Percentiles rank a stretch among this genome's conserved stretches.
These are phyloP conservation scores for Panaeolus papilionaceus DNA, from an alignment of 768 basidiomycete species.

Conservation along the genomic window DNA sequence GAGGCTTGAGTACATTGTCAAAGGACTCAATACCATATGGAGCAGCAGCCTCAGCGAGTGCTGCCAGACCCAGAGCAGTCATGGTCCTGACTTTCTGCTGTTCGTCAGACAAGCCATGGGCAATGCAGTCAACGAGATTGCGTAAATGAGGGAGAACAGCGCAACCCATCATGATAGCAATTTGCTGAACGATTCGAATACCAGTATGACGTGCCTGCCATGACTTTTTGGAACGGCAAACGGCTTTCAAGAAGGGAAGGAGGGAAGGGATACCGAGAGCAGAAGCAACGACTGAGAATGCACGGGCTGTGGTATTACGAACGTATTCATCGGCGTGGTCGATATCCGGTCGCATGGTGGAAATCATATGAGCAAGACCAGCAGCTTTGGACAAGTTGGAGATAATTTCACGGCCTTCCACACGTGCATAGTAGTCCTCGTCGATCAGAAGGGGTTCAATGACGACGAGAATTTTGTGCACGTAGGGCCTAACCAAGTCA, in stretches of 20 bases:
- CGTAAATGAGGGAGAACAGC: slow-evolving; percentile 96
- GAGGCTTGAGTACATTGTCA: slow-evolving; percentile 93
- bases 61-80: slow-evolving; percentile 92
- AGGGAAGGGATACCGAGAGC: slow-evolving; percentile 97
- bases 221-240: slow-evolving; percentile 98
- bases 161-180: slow-evolving; percentile 99
- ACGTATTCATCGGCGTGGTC: slow-evolving; percentile 99
- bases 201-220: slow-evolving; percentile 99
- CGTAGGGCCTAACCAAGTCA: slow-evolving; percentile 97
- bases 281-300: slow-evolving; percentile 98
- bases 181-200: slow-evolving; percentile 99
- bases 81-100: slow-evolving; percentile 97
- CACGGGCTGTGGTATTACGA: slow-evolving; percentile 97
- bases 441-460: slow-evolving; percentile 99
- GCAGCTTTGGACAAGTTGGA: slow-evolving; percentile 98
- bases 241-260: slow-evolving; percentile 97
- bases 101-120: slow-evolving; percentile 90
- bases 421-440: slow-evolving; percentile 95
- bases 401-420: slow-evolving; percentile 99
- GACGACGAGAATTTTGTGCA: slow-evolving; percentile 99
- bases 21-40: slow-evolving; percentile 99
- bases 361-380: slow-evolving; percentile 99
- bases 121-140: slow-evolving; percentile 95
- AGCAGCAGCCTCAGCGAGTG: slow-evolving; percentile 94
- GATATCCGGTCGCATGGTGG: slow-evolving; percentile 99